Evolutionary conservation across 2,329 filamentous ascomycete species (phyloP), one percentile per base, ranked within the genome.

Genomic region (Sarocladium brachiariae): DNA sequence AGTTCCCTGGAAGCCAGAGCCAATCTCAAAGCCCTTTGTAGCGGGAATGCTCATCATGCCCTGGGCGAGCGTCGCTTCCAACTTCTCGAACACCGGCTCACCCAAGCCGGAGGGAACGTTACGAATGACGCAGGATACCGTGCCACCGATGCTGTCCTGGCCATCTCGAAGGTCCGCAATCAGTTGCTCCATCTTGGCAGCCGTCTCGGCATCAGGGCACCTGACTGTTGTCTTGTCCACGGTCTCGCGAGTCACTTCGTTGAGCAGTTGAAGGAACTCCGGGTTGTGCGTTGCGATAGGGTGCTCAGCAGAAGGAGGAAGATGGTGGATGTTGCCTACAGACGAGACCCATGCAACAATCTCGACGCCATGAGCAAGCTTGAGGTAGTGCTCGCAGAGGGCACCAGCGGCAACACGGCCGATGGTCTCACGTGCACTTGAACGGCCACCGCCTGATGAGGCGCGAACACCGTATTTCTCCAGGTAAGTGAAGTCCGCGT

Each of bases 381-480:
- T 76, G 31, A 97, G 78, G 74, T 92, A 96, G 69, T 97, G 95
- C 67, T 99, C 92, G 33, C 89, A 89, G 59, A 97, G 89, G 38
- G 90, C 87, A 52, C 91, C 90, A 18, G 91, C 91, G 48, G 92
- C 91, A 19, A 97, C 92, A 58, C 92, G 81, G 56, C 86, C 89
- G 64, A 97, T 96, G 10, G 92, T 97, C 77, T 97, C 92, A 57
- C 92, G 78, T n/a, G 93, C 93, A 65, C 86, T 91, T 65, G 86
- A 91, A 55, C 93, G 80, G 50, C 93, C 92, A 59, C 93, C 92
- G 52, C 93, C 92, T 54, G 84, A 90, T 65, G 83, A 88, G 33
- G 93, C 90, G 75, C 95, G 95, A 59, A 95, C 84, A 52, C 92
- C 92, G 68, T 99, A 99, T 73, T 97, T 97, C 69, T 96, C 88